Evolutionary conservation across 768 basidiomycete genomes (phyloP), one percentile per base, ranked within the genome.

Genomic region (Imleria badia): DNA sequence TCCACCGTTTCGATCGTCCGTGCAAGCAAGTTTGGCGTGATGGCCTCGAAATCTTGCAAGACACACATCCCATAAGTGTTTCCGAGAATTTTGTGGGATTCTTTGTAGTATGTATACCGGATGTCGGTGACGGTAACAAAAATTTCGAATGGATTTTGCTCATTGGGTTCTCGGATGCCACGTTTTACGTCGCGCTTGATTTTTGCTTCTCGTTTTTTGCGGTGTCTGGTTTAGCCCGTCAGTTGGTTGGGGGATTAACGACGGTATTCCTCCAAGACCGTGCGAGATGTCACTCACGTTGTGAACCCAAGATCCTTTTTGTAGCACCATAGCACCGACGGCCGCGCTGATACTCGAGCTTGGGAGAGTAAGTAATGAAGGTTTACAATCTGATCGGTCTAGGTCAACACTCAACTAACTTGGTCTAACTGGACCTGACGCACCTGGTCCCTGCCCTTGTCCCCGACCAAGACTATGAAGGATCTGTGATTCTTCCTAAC

Each of bases 81-180:
- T 62, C 96, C 97, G 34, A 99, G 83, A 59, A 98, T 93, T 73
- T 96, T 97, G 45, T 95, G 85, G 1, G 94, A 94, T 64, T 98
- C 96, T 69, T 97, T 97, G 78, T 98, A 98, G 76, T 98, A 94
- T 85, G 91, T 94, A 77, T 99, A 99, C 52, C 96, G 87, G 55
- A 99, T 98, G 70, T 99, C 96, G 5, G 96, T 98, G n/a, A 98
- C 95, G 1, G 92, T 91, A 13, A 98, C 87, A 68, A 99, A 99
- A 40, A 98, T 92, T 75, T 99, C 97, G 70, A 99, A 98, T 1
- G 97, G 96, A 70, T 91, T 86, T 69, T 97, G 91, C 54, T 99
- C 94, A 67, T 97, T 95, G 3, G 89, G 84, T 65, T 99, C 96
- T 23, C 97, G 82, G 33, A 94, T 83, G 6, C 96, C 96, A 13